Evolutionary conservation across 345 rosid species (phyloP), one percentile per base, ranked within the genome.

Genomic region (Euphorbia pulcherrima): DNA sequence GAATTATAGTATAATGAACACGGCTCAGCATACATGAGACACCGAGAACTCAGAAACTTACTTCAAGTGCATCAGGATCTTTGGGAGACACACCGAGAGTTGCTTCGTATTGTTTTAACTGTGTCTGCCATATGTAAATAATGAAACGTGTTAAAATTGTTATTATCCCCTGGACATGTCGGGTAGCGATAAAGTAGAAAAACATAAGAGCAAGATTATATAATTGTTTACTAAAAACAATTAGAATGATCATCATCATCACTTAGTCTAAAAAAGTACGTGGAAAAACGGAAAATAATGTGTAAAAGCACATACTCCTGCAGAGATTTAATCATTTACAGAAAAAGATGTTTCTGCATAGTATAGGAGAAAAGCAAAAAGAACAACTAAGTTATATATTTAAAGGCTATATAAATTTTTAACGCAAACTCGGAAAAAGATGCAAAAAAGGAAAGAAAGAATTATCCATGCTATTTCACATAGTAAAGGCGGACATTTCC

Each of bases 11-110:
- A 27, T 13, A 10, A 23, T 21, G 23, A 35, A 53, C 21, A 23
- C 37, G 37, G 24, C 33, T 53, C 35, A 67, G 24, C 18, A 16
- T 37, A 5, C 21, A 1, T 46, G n/a, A 8, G 35, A n/a, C 37
- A 27, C n/a, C 24, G 9, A 68, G 14, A 0, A 16, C 74, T 51
- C 57, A 41, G 33, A 40, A 40, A 87, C 97, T 85, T 80, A 93
- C 98, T 82, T 93, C 97, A 57, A 89, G 87, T 41, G 88, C 94
- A 74, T 74, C 65, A 69, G 85, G 80, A 84, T 90, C 97, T 73
- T 79, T 79, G 20, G 97, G 92, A 57, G 88, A 80, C 67, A 68
- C 62, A 55, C 62, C 70, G 29, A 93, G 85, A 4, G 70, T 82
- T 63, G 80, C 84, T 76, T 93, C 96, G 65, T 80, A 93, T 72